These are phyloP conservation scores for Naganishia antarctica DNA, from an alignment of 768 basidiomycete genomes.

Conservation along the genomic window DNA sequence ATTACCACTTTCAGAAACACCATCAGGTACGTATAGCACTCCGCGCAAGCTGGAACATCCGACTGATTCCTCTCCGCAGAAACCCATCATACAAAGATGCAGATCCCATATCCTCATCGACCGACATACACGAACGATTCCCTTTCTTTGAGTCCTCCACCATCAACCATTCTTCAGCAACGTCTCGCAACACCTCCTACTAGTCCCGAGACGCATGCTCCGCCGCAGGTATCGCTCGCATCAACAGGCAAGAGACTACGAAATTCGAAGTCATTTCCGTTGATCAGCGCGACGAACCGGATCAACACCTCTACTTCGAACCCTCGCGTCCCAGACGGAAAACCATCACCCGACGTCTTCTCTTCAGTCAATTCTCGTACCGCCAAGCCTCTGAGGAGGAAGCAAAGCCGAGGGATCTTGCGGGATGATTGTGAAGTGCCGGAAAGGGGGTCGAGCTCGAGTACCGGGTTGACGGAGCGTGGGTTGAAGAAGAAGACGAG, in stretches of 20 bases:
- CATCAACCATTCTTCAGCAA: constrained; percentile 7
- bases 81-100: constrained; percentile 21
- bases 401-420: constrained; percentile 9
- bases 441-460: neutral
- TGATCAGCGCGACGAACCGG: constrained; percentile 2
- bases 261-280: constrained; percentile 7
- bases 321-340: neutral
- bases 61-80: neutral
- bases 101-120: neutral
- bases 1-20: neutral
- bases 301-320: neutral
- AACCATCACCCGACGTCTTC: constrained; percentile 1
- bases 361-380: neutral
- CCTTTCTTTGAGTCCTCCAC: constrained; percentile 7
- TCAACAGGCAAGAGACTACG: neutral
- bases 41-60: neutral
- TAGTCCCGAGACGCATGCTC: constrained; percentile 4
- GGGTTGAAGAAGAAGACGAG: constrained; percentile 9
- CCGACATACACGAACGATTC: constrained; percentile 18
- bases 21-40: neutral
- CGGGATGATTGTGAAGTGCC: neutral
- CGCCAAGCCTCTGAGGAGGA: constrained; percentile 4
- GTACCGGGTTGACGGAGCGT: neutral
- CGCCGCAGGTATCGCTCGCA: neutral
- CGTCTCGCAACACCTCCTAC: constrained; percentile 11